These are phyloP conservation scores for Fusarium praegraminearum DNA, from an alignment of 2,329 filamentous ascomycete genomes.

Conservation along the genomic window DNA sequence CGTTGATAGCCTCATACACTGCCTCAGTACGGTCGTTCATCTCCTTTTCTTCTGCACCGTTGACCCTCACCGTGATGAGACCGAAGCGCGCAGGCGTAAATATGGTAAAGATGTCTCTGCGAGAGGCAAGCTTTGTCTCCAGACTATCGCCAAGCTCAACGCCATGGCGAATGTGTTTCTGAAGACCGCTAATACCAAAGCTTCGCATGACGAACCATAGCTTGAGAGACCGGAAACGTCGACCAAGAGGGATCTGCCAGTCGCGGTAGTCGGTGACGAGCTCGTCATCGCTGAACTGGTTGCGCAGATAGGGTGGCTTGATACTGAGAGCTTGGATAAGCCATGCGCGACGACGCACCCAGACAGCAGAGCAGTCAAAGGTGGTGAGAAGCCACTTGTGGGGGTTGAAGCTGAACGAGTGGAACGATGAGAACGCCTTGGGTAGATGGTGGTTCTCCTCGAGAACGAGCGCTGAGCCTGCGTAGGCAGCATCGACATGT, in stretches of 20 bases:
- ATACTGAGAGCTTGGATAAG: constrained; percentile 85
- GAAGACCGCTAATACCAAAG: constrained; percentile 83
- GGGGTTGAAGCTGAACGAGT: constrained; percentile 95
- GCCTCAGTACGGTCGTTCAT: constrained; percentile 77
- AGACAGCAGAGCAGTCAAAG: constrained; percentile 87
- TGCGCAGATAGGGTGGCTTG: constrained; percentile 83
- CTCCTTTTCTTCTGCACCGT: constrained; percentile 59
- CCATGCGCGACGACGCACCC: constrained; percentile 78
- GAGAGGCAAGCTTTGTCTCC: constrained; percentile 65
- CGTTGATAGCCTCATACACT: constrained; percentile 81
- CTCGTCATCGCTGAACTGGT: constrained; percentile 82
- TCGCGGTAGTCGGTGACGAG: constrained; percentile 95
- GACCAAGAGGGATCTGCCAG: constrained; percentile 95
- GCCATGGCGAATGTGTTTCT: constrained; percentile 76
- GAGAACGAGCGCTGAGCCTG: constrained; percentile 84
- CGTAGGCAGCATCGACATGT: constrained; percentile 94
- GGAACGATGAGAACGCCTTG: constrained; percentile 72
- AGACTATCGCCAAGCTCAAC: constrained; percentile 79
- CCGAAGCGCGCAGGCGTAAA: constrained; percentile 81
- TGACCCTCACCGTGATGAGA: constrained; percentile 79
- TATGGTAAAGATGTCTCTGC: constrained; percentile 80
- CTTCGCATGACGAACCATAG: constrained; percentile 93
- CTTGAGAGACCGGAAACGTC: constrained; percentile 89
- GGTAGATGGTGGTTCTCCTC: constrained; percentile 82
- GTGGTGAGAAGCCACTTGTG: constrained; percentile 98